Evolutionary conservation across 2,329 filamentous ascomycete species (phyloP), one percentile per base, ranked within the genome.

Genomic region (Cladosporium halotolerans): DNA sequence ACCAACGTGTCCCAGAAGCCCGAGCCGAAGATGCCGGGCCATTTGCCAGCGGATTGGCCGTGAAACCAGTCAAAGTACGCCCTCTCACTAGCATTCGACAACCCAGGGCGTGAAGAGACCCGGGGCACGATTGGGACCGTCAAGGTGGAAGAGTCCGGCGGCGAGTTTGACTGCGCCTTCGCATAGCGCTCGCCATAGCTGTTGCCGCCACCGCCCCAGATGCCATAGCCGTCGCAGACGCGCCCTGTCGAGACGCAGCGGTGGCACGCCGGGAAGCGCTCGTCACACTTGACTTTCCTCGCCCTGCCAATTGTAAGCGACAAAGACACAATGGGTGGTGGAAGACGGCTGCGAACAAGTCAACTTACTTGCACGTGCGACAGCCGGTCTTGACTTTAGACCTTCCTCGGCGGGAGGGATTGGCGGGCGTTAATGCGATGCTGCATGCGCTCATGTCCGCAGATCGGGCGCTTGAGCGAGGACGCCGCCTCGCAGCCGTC

Each of bases 1-100:
- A 76, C 61, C 8, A 73, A 56, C 3, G 54, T 64, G 10, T 67
- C 62, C 73, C 73, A 76, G 54, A 74, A 73, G 1, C 59, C 63
- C 1, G 66, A 50, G 44, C 64, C 60, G 34, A 64, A 69, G 33
- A 52, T 56, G 42, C 54, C 71, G 0, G 71, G 64, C 3, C 76
- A 62, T 43, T 57, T 74, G 3, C 60, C 57, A 0, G 60, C 61
- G 4, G 70, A 74, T 16, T 69, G 68, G 33, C 61, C 61, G 13
- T 66, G 67, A 62, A 79, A 79, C 68, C 73, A 78, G 11, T 74
- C 69, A 13, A 76, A 68, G 51, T 63, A 68, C 1, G 49, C 50
- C 9, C 60, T 58, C 41, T 76, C 71, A 31, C 31, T 45, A 60
- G 54, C 32, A 39, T 51, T 51, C 23, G 39, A 3, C 9, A 51